A percentile compares a stretch with the other conserved stretches of the same genome.
phyloP scores from a whole-genome alignment of 257 asterid genomes.

The Fraxinus pennsylvanica region DNA sequence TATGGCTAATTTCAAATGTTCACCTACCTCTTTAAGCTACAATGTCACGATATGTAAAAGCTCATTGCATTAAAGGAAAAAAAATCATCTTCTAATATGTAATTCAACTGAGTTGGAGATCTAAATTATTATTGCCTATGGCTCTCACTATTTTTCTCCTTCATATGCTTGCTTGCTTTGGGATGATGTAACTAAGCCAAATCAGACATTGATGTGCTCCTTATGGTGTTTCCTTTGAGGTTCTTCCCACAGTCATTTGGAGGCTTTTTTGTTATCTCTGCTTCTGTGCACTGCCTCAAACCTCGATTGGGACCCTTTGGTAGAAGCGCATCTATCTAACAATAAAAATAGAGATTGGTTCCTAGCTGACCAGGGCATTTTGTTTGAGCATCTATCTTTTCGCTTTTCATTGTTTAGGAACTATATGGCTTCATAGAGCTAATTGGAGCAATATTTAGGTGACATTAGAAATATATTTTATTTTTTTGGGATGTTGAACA shows the following conservation, averaged over 20 bases:
- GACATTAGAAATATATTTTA: not conserved
- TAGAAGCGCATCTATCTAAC: slow-evolving; percentile 38
- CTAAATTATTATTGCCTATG: not conserved
- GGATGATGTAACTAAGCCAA: slow-evolving; percentile 57
- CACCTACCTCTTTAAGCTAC: not conserved
- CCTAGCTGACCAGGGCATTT: slow-evolving; percentile 35
- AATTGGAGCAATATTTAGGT: not conserved
- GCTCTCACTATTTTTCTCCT: not conserved
- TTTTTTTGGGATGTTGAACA: not conserved
- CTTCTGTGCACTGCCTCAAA: slow-evolving; percentile 29
- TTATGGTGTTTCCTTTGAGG: slow-evolving; percentile 21
- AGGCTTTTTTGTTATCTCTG: slow-evolving; percentile 19
- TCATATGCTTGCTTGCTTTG: slow-evolving; percentile 28
- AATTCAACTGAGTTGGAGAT: not conserved
- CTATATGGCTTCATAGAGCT: not conserved
- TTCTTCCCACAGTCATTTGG: slow-evolving; percentile 23
- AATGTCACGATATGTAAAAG: not conserved
- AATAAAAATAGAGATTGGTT: slow-evolving; percentile 39
- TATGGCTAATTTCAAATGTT: not conserved
- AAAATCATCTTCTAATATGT: not conserved
- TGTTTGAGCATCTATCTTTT: not conserved
- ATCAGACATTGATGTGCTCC: slow-evolving; percentile 52
- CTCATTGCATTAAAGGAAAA: not conserved
- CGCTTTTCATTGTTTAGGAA: not conserved
- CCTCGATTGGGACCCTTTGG: slow-evolving; percentile 31